phyloP scores from a whole-genome alignment of 352 stramenopile species.

The Globisporangium spinosum region DNA sequence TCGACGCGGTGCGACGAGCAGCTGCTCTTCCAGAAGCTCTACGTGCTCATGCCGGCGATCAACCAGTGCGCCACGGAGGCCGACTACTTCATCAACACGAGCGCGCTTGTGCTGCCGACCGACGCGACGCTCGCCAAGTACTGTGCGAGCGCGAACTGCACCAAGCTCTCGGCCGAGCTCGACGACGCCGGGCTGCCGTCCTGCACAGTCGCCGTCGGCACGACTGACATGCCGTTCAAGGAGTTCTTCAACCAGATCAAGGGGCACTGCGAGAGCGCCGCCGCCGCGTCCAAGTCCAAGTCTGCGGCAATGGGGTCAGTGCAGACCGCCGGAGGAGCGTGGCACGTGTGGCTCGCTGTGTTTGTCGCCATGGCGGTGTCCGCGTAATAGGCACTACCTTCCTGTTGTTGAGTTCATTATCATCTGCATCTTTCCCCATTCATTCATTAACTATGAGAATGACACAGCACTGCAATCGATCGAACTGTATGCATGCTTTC shows the following conservation, averaged over 20 bases:
- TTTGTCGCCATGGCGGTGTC: neutral
- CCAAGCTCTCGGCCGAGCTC: conserved; percentile 29
- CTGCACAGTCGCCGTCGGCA: conserved; percentile 26
- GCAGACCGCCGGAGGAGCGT: neutral
- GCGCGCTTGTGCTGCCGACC: conserved; percentile 24
- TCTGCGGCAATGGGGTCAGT: neutral
- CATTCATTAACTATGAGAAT: conserved; percentile 3
- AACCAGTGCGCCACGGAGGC: conserved; percentile 37
- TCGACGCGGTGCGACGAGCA: conserved; percentile 27
- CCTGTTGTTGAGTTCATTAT: neutral
- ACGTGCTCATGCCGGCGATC: conserved; percentile 45
- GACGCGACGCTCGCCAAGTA: conserved; percentile 27
- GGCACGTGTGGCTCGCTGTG: neutral
- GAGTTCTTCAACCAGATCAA: conserved; percentile 34
- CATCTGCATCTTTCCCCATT: too few relatives aligned
- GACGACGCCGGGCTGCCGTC: conserved; percentile 34
- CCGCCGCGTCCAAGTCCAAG: conserved; percentile 2
- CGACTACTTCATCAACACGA: conserved; percentile 32
- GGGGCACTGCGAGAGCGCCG: conserved; percentile 14
- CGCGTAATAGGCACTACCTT: neutral
- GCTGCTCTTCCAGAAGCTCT: conserved; percentile 45
- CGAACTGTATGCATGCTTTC: neutral
- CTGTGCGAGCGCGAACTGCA: conserved; percentile 35
- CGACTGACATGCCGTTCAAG: conserved; percentile 29
- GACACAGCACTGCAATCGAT: neutral